Conservation (phyloP, 148 eudicot species). For the Polygonum aviculare region DNA sequence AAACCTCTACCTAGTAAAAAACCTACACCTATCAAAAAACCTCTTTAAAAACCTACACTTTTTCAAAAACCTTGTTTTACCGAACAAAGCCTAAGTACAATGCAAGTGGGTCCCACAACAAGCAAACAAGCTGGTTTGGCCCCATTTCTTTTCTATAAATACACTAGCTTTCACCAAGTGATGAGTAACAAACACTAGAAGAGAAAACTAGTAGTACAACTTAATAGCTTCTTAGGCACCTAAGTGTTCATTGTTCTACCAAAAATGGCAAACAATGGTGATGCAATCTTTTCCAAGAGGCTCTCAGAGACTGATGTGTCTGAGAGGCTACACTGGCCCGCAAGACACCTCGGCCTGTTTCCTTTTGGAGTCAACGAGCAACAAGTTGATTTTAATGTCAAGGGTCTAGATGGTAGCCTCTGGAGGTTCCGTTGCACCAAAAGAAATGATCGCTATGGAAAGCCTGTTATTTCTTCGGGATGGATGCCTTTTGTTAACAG, state of each 20-base stretch:
- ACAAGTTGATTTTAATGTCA: neutral
- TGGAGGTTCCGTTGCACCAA: neutral
- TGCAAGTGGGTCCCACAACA: neutral
- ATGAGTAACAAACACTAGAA: neutral
- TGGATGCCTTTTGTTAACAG: neutral
- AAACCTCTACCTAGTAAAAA: too few species aligned
- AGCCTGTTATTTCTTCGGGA: neutral
- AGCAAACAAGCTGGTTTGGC: neutral
- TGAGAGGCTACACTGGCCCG: neutral
- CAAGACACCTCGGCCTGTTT: neutral
- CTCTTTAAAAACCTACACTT: too few species aligned
- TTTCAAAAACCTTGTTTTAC: too few species aligned
- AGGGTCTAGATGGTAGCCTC: neutral
- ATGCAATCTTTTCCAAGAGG: neutral
- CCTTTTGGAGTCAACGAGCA: neutral
- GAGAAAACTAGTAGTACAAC: neutral
- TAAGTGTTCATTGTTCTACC: neutral
- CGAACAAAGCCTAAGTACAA: too few species aligned
- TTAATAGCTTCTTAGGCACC: neutral
- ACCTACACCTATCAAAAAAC: too few species aligned
- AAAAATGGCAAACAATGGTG: constrained; percentile 4
- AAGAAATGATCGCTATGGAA: neutral
- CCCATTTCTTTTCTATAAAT: neutral
- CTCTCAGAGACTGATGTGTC: neutral
- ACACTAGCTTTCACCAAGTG: neutral